phyloP scores from a whole-genome alignment of 73 alveolate genomes.

The Symbiodinium natans region DNA sequence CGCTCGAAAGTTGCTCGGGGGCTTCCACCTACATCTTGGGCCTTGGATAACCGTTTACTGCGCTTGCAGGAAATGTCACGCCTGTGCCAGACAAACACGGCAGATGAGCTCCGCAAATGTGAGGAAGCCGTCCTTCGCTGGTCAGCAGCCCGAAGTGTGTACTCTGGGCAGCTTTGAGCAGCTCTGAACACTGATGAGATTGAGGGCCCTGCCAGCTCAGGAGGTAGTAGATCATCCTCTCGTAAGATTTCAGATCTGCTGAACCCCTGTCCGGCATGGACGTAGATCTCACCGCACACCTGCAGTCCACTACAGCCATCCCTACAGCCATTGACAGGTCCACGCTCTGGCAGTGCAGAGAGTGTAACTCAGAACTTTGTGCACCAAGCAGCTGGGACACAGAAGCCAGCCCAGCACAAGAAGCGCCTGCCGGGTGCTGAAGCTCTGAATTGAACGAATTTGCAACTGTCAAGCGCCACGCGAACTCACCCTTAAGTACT shows the following conservation, averaged over 20 bases:
- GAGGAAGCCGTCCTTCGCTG: slow-evolving; percentile 8
- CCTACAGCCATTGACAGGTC: too few relatives aligned
- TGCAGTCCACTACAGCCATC: background rate
- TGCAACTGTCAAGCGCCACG: too few relatives aligned
- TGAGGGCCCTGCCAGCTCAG: slow-evolving; percentile 18
- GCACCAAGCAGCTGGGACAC: slow-evolving; percentile 1
- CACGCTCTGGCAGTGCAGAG: too few relatives aligned
- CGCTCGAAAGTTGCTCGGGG: too few relatives aligned
- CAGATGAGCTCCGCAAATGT: slow-evolving; percentile 58
- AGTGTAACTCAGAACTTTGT: too few relatives aligned
- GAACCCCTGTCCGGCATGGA: slow-evolving; percentile 43
- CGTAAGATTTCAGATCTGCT: slow-evolving; percentile 19
- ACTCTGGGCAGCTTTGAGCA: background rate
- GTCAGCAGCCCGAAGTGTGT: background rate
- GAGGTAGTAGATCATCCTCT: slow-evolving; percentile 24
- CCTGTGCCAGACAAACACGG: slow-evolving; percentile 81
- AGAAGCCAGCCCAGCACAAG: slow-evolving; percentile 6
- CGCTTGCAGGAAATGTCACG: too few relatives aligned
- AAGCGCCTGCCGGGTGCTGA: background rate
- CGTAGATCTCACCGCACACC: slow-evolving; percentile 33
- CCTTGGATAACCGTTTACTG: too few relatives aligned
- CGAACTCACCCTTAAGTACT: too few relatives aligned
- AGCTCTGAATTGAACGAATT: too few relatives aligned
- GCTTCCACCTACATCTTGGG: too few relatives aligned
- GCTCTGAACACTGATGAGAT: background rate